Base-by-base conservation (phyloP, 371 early-diverging fungal species). In the Syncephalastrum sp. region DNA sequence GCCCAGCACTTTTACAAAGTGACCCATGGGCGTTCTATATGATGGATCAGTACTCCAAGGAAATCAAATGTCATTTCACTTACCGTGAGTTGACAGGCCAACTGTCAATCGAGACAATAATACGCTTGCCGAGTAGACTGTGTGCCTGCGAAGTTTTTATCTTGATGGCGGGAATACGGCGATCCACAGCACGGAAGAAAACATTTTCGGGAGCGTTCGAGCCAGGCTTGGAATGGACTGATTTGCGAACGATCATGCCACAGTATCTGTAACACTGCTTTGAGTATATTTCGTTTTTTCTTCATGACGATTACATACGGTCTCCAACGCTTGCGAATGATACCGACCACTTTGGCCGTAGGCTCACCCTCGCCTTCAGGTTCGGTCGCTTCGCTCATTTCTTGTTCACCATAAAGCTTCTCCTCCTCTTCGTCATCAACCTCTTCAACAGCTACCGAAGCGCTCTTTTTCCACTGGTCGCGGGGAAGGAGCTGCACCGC, bases 251-350 rank as follows among this genome's bases (percentile, higher is more conserved):
- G 44, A 98, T 84, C 54, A 92, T 93, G 43, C 96, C 96, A 68
- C 96, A 96, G 67, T 91, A 84, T 27, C 79, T 79, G 53, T 15
- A 44, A 24, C 13, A 21, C 0, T 54, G 23, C 14, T 10, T 33
- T 4, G 12, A 54, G 21, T 48, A 44, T 7, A 3, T 21, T 21
- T 21, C 38, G 33, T 23, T 21, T 33, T 21, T 7, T 15, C 45
- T 3, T 44, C 42, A 4, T 49, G 25, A 8, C n/a, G 23, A 29
- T 19, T 43, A 61, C 68, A 55, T 74, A 91, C 58, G 91, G 91
- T 65, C 96, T 79, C 96, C 97, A 97, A 73, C 91, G 93, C 59
- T 95, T 88, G 55, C 92, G 87, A 63, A 98, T 89, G 54, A 98
- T 85, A 27, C 95, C 96, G 4, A 98, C 96, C 4, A 98, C 86